Base-by-base conservation (phyloP, 2,329 filamentous ascomycete species). In the Alternaria arbusti region DNA sequence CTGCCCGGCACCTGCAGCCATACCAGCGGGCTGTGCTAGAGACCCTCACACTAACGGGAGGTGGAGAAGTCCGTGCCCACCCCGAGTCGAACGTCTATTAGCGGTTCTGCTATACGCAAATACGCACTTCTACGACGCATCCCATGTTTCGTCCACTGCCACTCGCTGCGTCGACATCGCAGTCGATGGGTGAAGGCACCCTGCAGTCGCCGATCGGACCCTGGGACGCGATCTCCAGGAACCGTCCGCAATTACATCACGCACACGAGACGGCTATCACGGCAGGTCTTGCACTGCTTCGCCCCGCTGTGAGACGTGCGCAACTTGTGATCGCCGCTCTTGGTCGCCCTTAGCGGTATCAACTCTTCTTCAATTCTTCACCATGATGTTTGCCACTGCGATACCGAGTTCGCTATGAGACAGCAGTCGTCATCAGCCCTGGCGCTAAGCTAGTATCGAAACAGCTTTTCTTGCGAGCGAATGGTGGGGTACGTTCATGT, bases 31-130 rank as follows among this genome's bases (percentile, higher is more conserved):
- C 58, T 60, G 51, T 60, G 50, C 51, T 50, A 52, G 11, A 20
- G 26, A 43, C 43, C 20, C 40, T 20, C 50, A 56, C 50, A 55
- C 64, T 57, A 63, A 45, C 47, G 45, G 49, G 51, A 59, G 47
- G 65, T 65, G 66, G 59, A 66, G 54, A 56, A 57, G 58, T 25
- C 58, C 52, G 51, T 54, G 49, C 49, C 49, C 49, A n/a, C 49
- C 20, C 54, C 30, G 56, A 52, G 15, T 26, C 6, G 13, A 52
- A 20, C 36, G 15, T 51, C 2, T 6, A 40, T 17, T 23, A 23
- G n/a, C 30, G 25, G 6, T 43, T 44, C 43, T 23, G 43, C 51
- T 52, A 40, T 52, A 36, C 49, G 30, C 28, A n/a, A 6, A 36
- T 52, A 52, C 49, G 49, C 13, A 15, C 8, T 4, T n/a, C 30